Base-by-base conservation (phyloP, 805 yeast genomes). In the Maudiozyma bulderi region DNA sequence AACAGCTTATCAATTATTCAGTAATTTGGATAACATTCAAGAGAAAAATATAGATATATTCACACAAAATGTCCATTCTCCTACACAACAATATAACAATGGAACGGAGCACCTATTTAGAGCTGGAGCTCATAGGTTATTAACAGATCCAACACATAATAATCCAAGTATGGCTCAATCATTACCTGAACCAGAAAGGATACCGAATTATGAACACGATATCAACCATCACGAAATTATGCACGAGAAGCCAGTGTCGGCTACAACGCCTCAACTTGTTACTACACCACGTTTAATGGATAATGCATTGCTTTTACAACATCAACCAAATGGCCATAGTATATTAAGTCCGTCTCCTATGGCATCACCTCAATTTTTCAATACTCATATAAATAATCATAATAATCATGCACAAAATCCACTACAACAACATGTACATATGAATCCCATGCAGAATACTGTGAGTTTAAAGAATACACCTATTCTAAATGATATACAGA, bases 1-100 rank as follows among this genome's bases (percentile, higher is more conserved):
- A 40, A 65, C 69, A 5, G 69, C 69, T 6, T 65, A 64, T 45
- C 57, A 60, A 44, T 54, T 64, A 58, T 51, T 65, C 29, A 57
- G 60, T 47, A 54, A 55, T 28, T 49, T 56, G 8, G 61, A 59
- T 26, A 52, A 54, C 14, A 8, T 43, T 15, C 42, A 39, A 28
- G 43, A 44, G 20, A 39, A 48, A 41, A 38, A 29, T 30, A 29
- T 42, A 13, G 34, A 37, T 35, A 6, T 34, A 10, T 15, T 34
- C 8, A 13, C n/a, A 7, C 14, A 39, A n/a, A n/a, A 20, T n/a
- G 33, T 35, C 7, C 39, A 44, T 10, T 28, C 20, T 3, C 11
- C 28, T 3, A 11, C 30, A 28, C 42, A 26, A 2, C 42, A 20
- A 26, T 39, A 26, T 13, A 14, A 39, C 20, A 39, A 39, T 10